Evolutionary conservation across 768 basidiomycete genomes (phyloP).

Genomic region (Lactarius deliciosus): DNA sequence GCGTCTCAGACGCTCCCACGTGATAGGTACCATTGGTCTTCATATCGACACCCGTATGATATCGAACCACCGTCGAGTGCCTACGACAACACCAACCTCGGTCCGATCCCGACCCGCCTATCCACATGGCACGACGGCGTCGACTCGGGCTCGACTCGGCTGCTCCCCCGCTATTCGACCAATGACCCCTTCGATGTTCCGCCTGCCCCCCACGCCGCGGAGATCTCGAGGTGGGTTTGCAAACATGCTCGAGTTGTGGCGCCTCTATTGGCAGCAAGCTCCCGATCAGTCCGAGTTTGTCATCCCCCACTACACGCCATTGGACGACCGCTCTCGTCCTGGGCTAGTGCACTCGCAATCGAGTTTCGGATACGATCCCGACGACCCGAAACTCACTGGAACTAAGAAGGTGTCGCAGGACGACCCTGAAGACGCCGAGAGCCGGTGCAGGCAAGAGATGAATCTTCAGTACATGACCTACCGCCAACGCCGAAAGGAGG

Average conservation of each 20-base stretch:
- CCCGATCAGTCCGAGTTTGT: constrained; percentile 22
- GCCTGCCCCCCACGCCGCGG: constrained; percentile 15
- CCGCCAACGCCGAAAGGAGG: constrained; percentile 61
- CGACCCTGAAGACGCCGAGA: constrained; percentile 62
- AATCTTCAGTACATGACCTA: constrained; percentile 63
- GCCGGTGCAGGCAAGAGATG: constrained; percentile 40
- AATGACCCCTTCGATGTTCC: constrained; percentile 17
- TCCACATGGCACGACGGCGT: constrained; percentile 33
- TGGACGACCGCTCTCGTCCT: constrained; percentile 8
- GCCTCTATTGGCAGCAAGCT: constrained; percentile 23
- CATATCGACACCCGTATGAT: constrained; percentile 61
- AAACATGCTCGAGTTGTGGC: constrained; percentile 27
- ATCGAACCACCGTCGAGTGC: constrained; percentile 52
- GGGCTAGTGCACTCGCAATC: constrained; percentile 13
- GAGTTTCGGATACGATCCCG: constrained; percentile 47
- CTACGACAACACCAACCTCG: constrained; percentile 34
- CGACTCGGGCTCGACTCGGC: constrained; percentile 14
- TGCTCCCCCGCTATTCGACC: constrained; percentile 16
- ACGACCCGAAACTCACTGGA: constrained; percentile 71
- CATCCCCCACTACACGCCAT: constrained; percentile 6
- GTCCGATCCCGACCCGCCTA: constrained; percentile 15
- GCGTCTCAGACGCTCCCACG: constrained; percentile 23
- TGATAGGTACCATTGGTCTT: constrained; percentile 49
- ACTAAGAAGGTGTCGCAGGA: constrained; percentile 49
- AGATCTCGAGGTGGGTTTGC: constrained; percentile 26